Evolutionary conservation across 2,329 filamentous ascomycete species (phyloP).

Genomic region (Metarhizium sp.): DNA sequence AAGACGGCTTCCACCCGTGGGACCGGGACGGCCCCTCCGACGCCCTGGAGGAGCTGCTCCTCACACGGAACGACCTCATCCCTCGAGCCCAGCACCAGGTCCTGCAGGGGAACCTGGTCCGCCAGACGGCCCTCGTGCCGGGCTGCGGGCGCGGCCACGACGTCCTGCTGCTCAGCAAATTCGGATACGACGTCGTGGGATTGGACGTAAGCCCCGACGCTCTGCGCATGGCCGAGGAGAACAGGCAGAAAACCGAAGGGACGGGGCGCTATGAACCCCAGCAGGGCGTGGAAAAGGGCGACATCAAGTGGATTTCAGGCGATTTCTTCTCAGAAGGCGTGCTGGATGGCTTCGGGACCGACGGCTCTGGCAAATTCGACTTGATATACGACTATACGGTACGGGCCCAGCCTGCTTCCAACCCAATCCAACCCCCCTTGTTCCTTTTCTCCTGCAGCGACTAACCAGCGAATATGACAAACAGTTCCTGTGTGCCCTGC

Average conservation of each 20-base stretch:
- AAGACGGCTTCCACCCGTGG: slow-evolving; percentile 39
- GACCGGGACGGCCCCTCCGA: slow-evolving; percentile 44
- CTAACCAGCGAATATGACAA: not conserved
- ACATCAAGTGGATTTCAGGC: slow-evolving; percentile 45
- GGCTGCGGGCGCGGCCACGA: slow-evolving; percentile 80
- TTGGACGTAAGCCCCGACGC: slow-evolving; percentile 54
- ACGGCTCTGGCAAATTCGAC: slow-evolving; percentile 48
- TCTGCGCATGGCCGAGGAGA: slow-evolving; percentile 35
- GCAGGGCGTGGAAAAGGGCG: slow-evolving; percentile 34
- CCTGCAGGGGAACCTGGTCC: slow-evolving; percentile 17
- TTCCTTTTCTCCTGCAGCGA: too few species aligned
- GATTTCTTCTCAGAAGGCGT: slow-evolving; percentile 61
- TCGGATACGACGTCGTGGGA: slow-evolving; percentile 70
- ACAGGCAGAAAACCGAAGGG: slow-evolving; percentile 28
- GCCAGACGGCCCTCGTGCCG: slow-evolving; percentile 55
- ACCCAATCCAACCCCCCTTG: too few species aligned
- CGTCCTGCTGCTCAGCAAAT: slow-evolving; percentile 61
- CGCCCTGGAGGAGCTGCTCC: slow-evolving; percentile 44
- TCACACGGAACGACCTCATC: slow-evolving; percentile 35
- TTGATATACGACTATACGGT: slow-evolving; percentile 57
- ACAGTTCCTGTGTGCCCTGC: slow-evolving; percentile 55
- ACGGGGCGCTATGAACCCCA: slow-evolving; percentile 32
- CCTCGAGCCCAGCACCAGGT: slow-evolving; percentile 24
- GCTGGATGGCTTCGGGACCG: slow-evolving; percentile 30
- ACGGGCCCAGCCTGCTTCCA: slow-evolving; percentile 12